These are phyloP conservation scores for Vanderwaltozyma yarrowii DNA, from an alignment of 805 yeast species.

Conservation along the genomic window DNA sequence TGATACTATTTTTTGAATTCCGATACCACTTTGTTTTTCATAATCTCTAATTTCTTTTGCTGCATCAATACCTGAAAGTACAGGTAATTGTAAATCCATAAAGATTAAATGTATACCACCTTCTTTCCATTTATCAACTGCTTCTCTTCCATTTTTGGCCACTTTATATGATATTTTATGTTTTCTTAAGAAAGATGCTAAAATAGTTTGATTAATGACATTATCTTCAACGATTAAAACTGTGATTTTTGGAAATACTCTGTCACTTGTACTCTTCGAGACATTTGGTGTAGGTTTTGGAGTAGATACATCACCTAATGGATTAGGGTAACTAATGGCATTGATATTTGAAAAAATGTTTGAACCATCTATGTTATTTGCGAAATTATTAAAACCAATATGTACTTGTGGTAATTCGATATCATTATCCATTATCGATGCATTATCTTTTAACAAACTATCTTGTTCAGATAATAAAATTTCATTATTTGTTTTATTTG, in stretches of 20 bases:
- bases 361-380: too few species aligned
- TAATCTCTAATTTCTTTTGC: conserved; percentile 82
- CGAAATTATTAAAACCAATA: too few species aligned
- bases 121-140: conserved; percentile 84
- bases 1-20: conserved; percentile 25
- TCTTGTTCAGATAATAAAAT: neutral
- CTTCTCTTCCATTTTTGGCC: conserved; percentile 92
- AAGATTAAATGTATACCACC: conserved; percentile 93
- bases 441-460: neutral
- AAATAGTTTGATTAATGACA: conserved; percentile 82
- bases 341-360: neutral
- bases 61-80: conserved; percentile 91
- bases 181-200: conserved; percentile 78
- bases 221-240: conserved; percentile 95
- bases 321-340: neutral
- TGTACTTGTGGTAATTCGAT: too few species aligned
- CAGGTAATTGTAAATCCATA: conserved; percentile 97
- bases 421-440: neutral
- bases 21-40: conserved; percentile 73
- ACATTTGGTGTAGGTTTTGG: neutral
- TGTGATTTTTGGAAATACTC: conserved; percentile 78
- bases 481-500: conserved; percentile 2
- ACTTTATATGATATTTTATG: conserved; percentile 76
- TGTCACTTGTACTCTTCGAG: conserved; percentile 29
- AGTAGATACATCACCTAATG: neutral